Evolutionary conservation across 1,284 basidiomycete genomes (phyloP), one percentile per base, ranked within the genome.

Genomic region (Marasmius fiardii): DNA sequence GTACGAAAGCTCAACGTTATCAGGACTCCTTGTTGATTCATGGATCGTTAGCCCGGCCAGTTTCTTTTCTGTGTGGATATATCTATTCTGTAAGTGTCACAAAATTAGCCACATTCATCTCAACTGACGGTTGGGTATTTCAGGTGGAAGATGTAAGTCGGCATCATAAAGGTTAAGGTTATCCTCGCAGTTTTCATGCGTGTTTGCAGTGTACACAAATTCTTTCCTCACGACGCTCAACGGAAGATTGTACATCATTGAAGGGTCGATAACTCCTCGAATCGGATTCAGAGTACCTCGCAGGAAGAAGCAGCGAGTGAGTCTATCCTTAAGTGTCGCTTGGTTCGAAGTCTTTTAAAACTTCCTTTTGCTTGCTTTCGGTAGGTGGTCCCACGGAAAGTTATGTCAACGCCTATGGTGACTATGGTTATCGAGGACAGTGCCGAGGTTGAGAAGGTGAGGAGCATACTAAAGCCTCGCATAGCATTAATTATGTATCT

Each of bases 201-300:
- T 23, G 4, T 5, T 16, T 4, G 26, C 34, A 58, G 57, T 58
- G n/a, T 58, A 58, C 43, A 58, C 57, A 12, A 58, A 58, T 39
- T 58, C 53, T 21, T 41, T 58, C n/a, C 51, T 58, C 20, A 50
- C 55, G 5, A 58, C 57, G 4, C 35, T 58, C 8, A 58, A 58
- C 31, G 53, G 43, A 11, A 47, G 57, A 41, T 50, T 55, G 39
- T 55, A 52, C 35, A 55, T 58, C 18, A 51, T 53, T 43, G 43
- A 54, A 28, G 57, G 50, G 24, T 23, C 47, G 16, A 24, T 20
- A n/a, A 49, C 14, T 18, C 47, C 47, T 20, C 24, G 26, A n/a
- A 20, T 49, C 8, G 47, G 26, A 6, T 49, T 49, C 28, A 28
- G 31, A 12, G 33, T 49, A 23, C 47, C 47, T 4, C 26, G 47